Evolutionary conservation across 495 filamentous ascomycete species (phyloP).

Genomic region (Xylaria curta): DNA sequence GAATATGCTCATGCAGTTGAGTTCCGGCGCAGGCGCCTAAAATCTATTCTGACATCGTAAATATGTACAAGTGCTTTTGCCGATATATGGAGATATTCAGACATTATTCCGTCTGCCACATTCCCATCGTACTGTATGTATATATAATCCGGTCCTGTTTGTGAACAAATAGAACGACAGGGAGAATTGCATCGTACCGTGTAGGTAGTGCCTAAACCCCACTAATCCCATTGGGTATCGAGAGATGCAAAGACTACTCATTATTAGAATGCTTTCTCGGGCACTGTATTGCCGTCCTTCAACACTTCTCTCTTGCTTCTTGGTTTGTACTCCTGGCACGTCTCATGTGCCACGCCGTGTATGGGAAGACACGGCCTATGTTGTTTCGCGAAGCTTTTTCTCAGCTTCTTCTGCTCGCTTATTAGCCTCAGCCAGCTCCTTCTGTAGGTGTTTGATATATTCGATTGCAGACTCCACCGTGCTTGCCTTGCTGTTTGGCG

Average conservation of each 20-base stretch:
- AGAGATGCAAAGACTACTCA: not conserved
- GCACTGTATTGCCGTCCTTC: not conserved
- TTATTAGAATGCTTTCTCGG: not conserved
- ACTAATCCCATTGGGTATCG: slow-evolving; percentile 10
- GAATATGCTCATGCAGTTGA: not conserved
- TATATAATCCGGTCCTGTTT: not conserved
- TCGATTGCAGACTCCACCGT: slow-evolving; percentile 96
- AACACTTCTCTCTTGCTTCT: not conserved
- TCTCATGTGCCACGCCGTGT: not conserved
- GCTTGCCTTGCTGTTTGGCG: slow-evolving; percentile 86
- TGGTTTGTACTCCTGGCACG: not conserved
- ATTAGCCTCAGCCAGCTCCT: slow-evolving; percentile 72
- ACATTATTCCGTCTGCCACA: slow-evolving; percentile 3
- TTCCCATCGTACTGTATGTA: not conserved
- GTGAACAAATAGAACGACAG: not conserved
- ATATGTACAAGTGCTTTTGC: slow-evolving; percentile 11
- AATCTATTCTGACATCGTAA: not conserved
- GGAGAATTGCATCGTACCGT: not conserved
- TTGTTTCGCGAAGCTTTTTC: slow-evolving; percentile 53
- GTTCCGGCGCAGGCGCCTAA: not conserved
- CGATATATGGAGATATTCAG: not conserved
- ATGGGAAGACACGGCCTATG: not conserved
- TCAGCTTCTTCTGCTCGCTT: slow-evolving; percentile 69
- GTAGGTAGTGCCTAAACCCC: not conserved
- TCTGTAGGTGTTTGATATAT: slow-evolving; percentile 86